Evolutionary conservation across 352 stramenopile species (phyloP), one percentile per base, ranked within the genome.

Genomic region (Pythium grandisporangium): DNA sequence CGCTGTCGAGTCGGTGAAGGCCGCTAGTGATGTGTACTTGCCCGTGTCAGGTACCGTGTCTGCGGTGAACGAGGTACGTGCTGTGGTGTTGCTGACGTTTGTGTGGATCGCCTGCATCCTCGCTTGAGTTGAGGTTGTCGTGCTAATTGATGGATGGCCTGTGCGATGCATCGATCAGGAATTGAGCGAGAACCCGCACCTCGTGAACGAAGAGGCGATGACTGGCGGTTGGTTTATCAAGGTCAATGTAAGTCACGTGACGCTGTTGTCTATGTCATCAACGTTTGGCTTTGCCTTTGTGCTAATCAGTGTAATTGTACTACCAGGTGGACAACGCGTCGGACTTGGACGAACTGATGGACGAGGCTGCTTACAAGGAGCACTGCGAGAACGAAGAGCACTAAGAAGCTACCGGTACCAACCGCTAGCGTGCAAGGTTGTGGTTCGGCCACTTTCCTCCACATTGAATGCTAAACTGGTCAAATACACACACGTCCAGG

Each of bases 1-100:
- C 48, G 93, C 87, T 32, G 96, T 99, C 4, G 96, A 99, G 72
- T 99, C 95, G 21, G 96, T 99, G 38, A 99, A 99, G 81, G 96
- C 96, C 36, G 96, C 96, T 20, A 97, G 82, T 22, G 96, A 99
- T 48, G 89, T 98, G 42, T 99, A 99, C 70, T 69, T 78, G 30
- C 95, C 96, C 29, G 87, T 96, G 17, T 64, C 66, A 33, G 95
- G 96, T 49, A 97, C 77, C 30, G 74, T 99, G 29, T 53, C 94
- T 24, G 95, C 95, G 42, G 58, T 97, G 6, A 99, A 99, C 64
- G 81, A 97, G 55, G 77, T 86, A 50, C 5, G n/a, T n/a, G n/a
- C n/a, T n/a, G n/a, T n/a, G n/a, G n/a, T n/a, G n/a, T n/a, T n/a
- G n/a, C n/a, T n/a, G n/a, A n/a, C n/a, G n/a, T n/a, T n/a, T n/a